These are phyloP conservation scores for Elsinoe australis DNA, from an alignment of 2,329 filamentous ascomycete species.

Conservation along the genomic window DNA sequence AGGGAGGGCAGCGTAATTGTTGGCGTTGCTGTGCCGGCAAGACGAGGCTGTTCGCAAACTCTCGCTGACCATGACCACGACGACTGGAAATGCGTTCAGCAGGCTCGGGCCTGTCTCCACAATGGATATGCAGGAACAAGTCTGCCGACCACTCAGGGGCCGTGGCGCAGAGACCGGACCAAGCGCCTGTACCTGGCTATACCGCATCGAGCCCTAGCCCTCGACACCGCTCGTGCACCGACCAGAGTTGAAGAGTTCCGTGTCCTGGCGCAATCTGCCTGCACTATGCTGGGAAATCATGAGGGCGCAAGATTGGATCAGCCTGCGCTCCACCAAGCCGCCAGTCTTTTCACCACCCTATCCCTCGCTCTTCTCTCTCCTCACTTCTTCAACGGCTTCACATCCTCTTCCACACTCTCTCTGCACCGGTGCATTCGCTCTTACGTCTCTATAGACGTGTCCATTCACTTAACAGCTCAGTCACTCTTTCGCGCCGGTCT, in stretches of 20 bases:
- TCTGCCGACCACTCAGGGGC: slow-evolving; percentile 10
- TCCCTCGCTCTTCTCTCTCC: slow-evolving; percentile 2
- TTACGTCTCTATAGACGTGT: slow-evolving; percentile 16
- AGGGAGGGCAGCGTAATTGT: too few species aligned
- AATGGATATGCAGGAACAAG: slow-evolving; percentile 14
- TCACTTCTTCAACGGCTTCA: slow-evolving; percentile 17
- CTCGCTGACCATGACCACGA: background rate
- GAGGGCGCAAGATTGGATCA: slow-evolving; percentile 14
- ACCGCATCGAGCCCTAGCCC: slow-evolving; percentile 2
- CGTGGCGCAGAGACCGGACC: slow-evolving; percentile 10
- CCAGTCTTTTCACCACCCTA: slow-evolving; percentile 8
- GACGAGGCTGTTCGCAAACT: background rate
- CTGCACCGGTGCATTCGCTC: slow-evolving; percentile 3
- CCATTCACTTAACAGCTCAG: slow-evolving; percentile 19
- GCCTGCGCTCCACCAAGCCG: background rate
- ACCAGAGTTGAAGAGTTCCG: slow-evolving; percentile 10
- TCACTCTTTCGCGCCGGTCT: slow-evolving; percentile 15
- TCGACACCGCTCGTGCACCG: slow-evolving; percentile 7
- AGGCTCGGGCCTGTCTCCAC: slow-evolving; percentile 8
- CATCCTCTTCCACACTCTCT: slow-evolving; percentile 9
- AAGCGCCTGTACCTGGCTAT: slow-evolving; percentile 13
- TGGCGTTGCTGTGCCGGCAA: slow-evolving; percentile 7
- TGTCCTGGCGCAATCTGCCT: slow-evolving; percentile 14
- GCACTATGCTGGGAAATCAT: slow-evolving; percentile 13
- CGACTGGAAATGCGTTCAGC: slow-evolving; percentile 13